These are phyloP conservation scores for Ocimum tenuiflorum DNA, from an alignment of 257 asterid genomes.

Conservation along the genomic window DNA sequence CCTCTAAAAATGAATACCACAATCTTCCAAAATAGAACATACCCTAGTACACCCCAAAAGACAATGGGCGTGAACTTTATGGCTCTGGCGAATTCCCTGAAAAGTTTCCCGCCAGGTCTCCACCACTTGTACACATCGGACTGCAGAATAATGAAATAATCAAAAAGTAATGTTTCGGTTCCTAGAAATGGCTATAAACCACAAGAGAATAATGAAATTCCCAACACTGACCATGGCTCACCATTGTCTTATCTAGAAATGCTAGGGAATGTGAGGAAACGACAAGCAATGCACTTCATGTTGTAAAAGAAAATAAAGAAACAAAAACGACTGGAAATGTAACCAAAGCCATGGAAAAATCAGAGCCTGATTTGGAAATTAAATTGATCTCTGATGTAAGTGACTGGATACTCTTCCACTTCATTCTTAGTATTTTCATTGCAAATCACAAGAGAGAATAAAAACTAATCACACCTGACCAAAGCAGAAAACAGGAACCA, in stretches of 20 bases:
- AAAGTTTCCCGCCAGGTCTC: constrained; percentile 74
- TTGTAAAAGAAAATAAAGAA: not conserved
- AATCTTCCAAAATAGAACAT: constrained; percentile 32
- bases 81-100: constrained; percentile 59
- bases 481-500: constrained; percentile 96
- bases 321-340: not conserved
- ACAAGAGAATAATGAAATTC: not conserved
- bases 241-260: too few relatives aligned
- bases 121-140: constrained; percentile 77
- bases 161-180: not conserved
- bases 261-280: too few relatives aligned
- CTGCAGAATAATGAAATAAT: constrained; percentile 45
- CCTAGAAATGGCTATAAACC: not conserved
- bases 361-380: not conserved
- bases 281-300: too few relatives aligned
- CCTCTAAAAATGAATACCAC: too few relatives aligned
- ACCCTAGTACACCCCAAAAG: constrained; percentile 93
- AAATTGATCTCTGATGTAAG: not conserved
- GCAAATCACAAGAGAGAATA: constrained; percentile 4
- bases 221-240: not conserved
- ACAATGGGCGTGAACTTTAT: constrained; percentile 75
- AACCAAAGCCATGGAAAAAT: not conserved
- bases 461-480: constrained; percentile 62
- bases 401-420: not conserved
- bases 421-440: not conserved